Evolutionary conservation across 1,284 basidiomycete genomes (phyloP).

Genomic region (Pseudozyma thailandica): DNA sequence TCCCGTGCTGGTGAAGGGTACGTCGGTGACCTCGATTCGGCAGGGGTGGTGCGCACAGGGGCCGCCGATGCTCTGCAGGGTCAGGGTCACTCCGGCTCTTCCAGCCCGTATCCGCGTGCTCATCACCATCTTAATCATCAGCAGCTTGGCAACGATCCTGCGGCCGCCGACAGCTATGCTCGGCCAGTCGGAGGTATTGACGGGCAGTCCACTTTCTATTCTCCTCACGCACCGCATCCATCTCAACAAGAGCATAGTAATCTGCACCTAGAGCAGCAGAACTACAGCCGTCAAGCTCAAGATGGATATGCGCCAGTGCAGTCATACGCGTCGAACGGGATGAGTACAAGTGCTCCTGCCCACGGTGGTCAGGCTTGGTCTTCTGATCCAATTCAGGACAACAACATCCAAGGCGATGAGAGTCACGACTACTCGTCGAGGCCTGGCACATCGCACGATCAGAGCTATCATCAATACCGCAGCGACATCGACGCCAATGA

Average conservation of each 20-base stretch:
- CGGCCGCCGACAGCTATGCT: conserved; percentile 11
- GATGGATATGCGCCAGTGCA: conserved; percentile 8
- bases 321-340: conserved; percentile 8
- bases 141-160: conserved; percentile 5
- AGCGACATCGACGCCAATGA: conserved; percentile 2
- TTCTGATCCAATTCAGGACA: conserved; percentile 6
- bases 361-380: conserved; percentile 19
- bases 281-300: conserved; percentile 9
- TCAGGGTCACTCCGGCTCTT: conserved; percentile 17
- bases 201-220: conserved; percentile 24
- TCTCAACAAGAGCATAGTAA: conserved; percentile 6
- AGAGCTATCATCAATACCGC: conserved; percentile 23
- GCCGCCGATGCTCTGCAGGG: conserved; percentile 13
- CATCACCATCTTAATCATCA: conserved; percentile 9
- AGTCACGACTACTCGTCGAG: conserved; percentile 20
- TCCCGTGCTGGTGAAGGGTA: conserved; percentile 38
- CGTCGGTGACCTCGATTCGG: conserved; percentile 25
- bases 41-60: conserved; percentile 24
- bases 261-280: conserved; percentile 21
- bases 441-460: conserved; percentile 36
- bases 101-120: conserved; percentile 32
- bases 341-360: background rate
- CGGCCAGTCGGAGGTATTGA: conserved; percentile 6
- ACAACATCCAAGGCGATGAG: conserved; percentile 1
- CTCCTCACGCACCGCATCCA: conserved; percentile 13